These are phyloP conservation scores for Aspergillus quadrilineatus DNA, from an alignment of 2,329 filamentous ascomycete genomes.

Conservation along the genomic window DNA sequence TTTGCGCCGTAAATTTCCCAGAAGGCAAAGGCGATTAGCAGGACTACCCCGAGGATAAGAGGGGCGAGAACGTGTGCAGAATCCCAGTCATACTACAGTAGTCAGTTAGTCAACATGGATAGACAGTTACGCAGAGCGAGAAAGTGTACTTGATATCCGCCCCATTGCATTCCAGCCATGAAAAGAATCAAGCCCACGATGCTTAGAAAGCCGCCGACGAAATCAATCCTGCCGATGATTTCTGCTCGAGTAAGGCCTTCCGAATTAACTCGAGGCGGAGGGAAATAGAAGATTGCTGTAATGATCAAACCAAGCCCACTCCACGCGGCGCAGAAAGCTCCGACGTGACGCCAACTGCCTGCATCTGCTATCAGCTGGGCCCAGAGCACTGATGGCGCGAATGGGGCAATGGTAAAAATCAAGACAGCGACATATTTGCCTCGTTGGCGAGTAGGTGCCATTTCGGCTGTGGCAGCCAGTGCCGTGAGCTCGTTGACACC, in stretches of 20 bases:
- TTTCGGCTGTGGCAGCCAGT: slow-evolving; percentile 65
- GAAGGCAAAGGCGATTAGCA: slow-evolving; percentile 46
- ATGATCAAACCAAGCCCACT: slow-evolving; percentile 43
- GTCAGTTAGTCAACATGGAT: not conserved
- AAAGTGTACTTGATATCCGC: slow-evolving; percentile 45
- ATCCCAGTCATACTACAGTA: slow-evolving; percentile 42
- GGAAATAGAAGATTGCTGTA: slow-evolving; percentile 47
- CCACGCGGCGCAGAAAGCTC: slow-evolving; percentile 45
- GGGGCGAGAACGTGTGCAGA: slow-evolving; percentile 48
- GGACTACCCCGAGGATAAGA: slow-evolving; percentile 44
- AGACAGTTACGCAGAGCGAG: not conserved
- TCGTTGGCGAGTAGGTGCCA: slow-evolving; percentile 64
- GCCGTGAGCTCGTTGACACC: slow-evolving; percentile 69
- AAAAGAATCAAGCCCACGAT: slow-evolving; percentile 50
- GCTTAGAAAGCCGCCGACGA: slow-evolving; percentile 50
- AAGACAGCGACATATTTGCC: slow-evolving; percentile 62
- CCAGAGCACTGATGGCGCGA: slow-evolving; percentile 62
- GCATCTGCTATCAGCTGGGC: slow-evolving; percentile 56
- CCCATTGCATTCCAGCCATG: slow-evolving; percentile 53
- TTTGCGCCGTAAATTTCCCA: slow-evolving; percentile 50
- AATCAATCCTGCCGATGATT: slow-evolving; percentile 50
- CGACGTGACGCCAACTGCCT: slow-evolving; percentile 46
- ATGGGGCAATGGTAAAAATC: slow-evolving; percentile 62
- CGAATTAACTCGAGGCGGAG: slow-evolving; percentile 46
- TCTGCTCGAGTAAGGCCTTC: slow-evolving; percentile 39